Base-by-base conservation (phyloP, 1,284 basidiomycete species). In the Nidula niveotomentosa region DNA sequence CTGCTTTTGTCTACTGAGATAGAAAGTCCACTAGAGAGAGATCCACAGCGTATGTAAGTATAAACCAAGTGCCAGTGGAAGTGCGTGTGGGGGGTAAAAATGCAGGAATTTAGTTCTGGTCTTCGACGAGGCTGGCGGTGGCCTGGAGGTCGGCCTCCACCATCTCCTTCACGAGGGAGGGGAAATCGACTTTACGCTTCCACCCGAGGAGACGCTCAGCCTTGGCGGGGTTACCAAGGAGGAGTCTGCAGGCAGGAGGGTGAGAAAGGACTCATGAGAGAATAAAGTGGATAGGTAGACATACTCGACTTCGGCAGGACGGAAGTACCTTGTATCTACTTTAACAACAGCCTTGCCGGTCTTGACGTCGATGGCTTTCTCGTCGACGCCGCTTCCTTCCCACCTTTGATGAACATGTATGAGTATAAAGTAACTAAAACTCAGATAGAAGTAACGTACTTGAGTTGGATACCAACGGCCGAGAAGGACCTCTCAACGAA, bases 241-340 rank as follows among this genome's bases (percentile, higher is more conserved):
- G 79, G 51, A 94, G 81, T 0, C 91, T 93, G 54, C 4, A 53
- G 43, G 53, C n/a, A 33, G 9, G 8, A 51, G 51, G 34, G 52
- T 43, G 41, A 9, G 36, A 52, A 33, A 46, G 44, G 23, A 35
- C 33, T 13, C 33, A 45, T 52, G 6, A 30, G 17, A 48, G 37
- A 52, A 51, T 49, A 18, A 36, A 51, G n/a, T n/a, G n/a, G n/a
- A 33, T 44, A 43, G 34, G 51, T 35, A 58, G 52, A 48, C 90
- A 60, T 63, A 93, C 85, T 96, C 94, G 71, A 96, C 94, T 84
- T 96, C 94, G 30, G 94, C 92, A 12, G 93, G 88, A 72, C 90
- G 86, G 86, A 93, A 93, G 74, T 93, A 93, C 59, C 79, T 78
- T 34, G 87, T 68, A 71, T 96, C 93, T 39, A 96, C 83, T 64